Percentiles rank a stretch among this genome's conserved stretches.
These are phyloP conservation scores for Solanum arcanum DNA, from an alignment of 257 asterid species.

Conservation along the genomic window DNA sequence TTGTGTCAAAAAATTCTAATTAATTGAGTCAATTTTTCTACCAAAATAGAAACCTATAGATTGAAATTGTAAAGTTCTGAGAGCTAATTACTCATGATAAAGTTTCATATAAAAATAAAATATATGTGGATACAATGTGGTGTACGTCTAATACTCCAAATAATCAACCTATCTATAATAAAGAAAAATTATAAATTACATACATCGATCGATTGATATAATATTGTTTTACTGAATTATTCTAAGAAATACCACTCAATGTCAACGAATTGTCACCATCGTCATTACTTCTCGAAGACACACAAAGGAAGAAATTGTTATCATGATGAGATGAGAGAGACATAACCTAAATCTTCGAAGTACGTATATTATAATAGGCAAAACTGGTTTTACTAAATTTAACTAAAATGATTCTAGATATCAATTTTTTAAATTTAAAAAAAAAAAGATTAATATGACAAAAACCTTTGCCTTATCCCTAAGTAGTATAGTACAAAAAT, in stretches of 20 bases:
- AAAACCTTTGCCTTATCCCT: not conserved
- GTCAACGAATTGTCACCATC: conserved; percentile 62
- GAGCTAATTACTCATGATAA: not conserved
- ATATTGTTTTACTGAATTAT: not conserved
- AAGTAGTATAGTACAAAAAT: not conserved
- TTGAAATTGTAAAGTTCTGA: not conserved
- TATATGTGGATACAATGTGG: not conserved
- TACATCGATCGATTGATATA: not conserved
- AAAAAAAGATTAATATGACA: not conserved
- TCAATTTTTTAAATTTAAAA: not conserved
- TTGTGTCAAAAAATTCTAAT: not conserved
- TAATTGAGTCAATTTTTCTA: not conserved
- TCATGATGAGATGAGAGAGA: conserved; percentile 66
- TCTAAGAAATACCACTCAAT: conserved; percentile 17
- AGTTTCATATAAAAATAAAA: not conserved
- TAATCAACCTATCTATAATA: not conserved
- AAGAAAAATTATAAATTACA: not conserved
- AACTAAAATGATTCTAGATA: not conserved
- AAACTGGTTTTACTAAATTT: not conserved
- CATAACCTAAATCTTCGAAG: conserved; percentile 23
- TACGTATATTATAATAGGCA: not conserved
- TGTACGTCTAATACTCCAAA: not conserved
- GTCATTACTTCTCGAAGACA: conserved; percentile 47
- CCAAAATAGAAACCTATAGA: not conserved
- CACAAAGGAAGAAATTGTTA: conserved; percentile 48